Base-by-base conservation (phyloP, 768 basidiomycete genomes). In the Phylloporus sp. region DNA sequence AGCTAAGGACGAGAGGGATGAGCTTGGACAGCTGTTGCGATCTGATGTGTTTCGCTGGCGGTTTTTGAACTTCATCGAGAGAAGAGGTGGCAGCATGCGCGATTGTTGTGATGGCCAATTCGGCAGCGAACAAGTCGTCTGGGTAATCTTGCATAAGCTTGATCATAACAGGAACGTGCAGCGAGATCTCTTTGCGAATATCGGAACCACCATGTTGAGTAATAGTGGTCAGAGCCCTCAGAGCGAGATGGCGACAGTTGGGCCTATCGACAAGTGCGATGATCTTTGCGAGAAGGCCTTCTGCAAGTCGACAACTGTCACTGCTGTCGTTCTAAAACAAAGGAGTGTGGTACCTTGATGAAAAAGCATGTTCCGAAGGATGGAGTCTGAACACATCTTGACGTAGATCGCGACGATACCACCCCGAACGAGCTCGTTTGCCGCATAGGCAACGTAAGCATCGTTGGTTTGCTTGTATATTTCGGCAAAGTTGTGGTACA, bases 381-480 rank as follows among this genome's bases (percentile, higher is more conserved):
- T 67, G 3, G 78, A 70, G 58, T 84, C 82, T 0, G 69, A 71
- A 26, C 72, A 82, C 78, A 84, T 80, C 55, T 79, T 80, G 14
- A 80, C 74, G 52, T 76, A 82, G 38, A 86, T 78, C 7, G 75
- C 78, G 8, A 81, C 69, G 35, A 84, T 76, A 0, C 76, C 81
- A 1, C 80, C 81, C 38, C 66, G 62, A 14, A 84, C 64, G 46
- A 71, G 72, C 28, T 76, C 70, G 58, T 78, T 76, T 1, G 63
- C 62, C 1, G 48, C 31, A 50, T 77, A 67, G 13, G 62, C 66
- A 2, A 69, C 58, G 52, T 77, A 84, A 2, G 73, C 66, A 15
- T 65, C 64, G 37, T 82, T 75, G 21, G 84, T 69, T 21, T 69
- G 70, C 14, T 62, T 56, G 49, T 76, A 79, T 28, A 82, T 71